Conservation (phyloP, 495 filamentous ascomycete genomes). For the Aspergillus haitiensis region DNA sequence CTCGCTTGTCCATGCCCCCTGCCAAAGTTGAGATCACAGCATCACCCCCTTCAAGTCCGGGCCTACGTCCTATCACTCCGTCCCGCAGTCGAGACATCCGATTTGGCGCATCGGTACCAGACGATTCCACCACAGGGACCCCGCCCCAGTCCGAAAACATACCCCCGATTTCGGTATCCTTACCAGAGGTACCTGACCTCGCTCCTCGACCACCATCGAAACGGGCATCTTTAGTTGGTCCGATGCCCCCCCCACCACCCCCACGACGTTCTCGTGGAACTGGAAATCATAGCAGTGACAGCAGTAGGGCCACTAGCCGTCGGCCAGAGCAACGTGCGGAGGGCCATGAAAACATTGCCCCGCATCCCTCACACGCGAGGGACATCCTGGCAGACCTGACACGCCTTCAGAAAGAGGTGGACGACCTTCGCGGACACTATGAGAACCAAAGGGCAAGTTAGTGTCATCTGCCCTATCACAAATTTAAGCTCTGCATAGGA, state of each 20-base stretch:
- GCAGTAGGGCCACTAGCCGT: conserved; percentile 22
- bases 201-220: conserved; percentile 26
- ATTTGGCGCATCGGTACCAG: conserved; percentile 2
- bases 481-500: too few species aligned
- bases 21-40: conserved; percentile 28
- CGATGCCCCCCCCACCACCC: conserved; percentile 60
- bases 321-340: conserved; percentile 24
- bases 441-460: conserved; percentile 31
- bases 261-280: conserved; percentile 58
- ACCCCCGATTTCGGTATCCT: conserved; percentile 5
- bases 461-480: background rate
- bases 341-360: conserved; percentile 25
- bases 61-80: conserved; percentile 24
- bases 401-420: conserved; percentile 69
- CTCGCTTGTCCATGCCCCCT: conserved; percentile 35
- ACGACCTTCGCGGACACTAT: conserved; percentile 63
- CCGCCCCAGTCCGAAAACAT: conserved; percentile 10
- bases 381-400: conserved; percentile 69
- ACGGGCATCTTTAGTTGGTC: conserved; percentile 18
- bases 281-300: conserved; percentile 50
- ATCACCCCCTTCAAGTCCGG: conserved; percentile 39
- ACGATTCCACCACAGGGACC: conserved; percentile 7
- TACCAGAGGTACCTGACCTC: conserved; percentile 8
- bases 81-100: conserved; percentile 22
- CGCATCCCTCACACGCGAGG: conserved; percentile 40